Evolutionary conservation across 1,139 yeast species (phyloP).

Genomic region (Candida neerlandica): DNA sequence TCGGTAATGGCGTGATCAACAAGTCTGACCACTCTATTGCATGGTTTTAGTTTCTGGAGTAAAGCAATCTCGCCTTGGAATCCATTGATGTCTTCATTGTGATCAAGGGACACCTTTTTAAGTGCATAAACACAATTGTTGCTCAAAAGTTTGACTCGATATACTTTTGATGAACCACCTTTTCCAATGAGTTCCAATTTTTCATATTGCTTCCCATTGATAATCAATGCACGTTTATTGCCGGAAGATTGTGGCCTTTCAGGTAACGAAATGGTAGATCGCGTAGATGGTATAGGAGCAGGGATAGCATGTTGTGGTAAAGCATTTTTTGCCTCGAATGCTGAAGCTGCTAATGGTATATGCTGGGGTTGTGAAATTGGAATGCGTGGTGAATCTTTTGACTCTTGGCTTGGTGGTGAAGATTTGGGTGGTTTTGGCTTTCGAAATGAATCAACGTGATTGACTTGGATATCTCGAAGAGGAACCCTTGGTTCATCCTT

Average conservation of each 20-base stretch:
- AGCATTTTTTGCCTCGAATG: conserved; percentile 1
- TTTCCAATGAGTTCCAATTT: conserved; percentile 79
- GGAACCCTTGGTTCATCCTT: conserved; percentile 21
- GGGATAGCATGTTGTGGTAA: conserved; percentile 9
- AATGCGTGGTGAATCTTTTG: conserved; percentile 7
- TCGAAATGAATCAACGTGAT: conserved; percentile 18
- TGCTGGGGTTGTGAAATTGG: conserved; percentile 4
- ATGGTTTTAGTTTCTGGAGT: conserved; percentile 58
- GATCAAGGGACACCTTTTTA: conserved; percentile 80
- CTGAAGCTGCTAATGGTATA: background rate
- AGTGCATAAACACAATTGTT: conserved; percentile 70
- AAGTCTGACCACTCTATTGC: conserved; percentile 76
- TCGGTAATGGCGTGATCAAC: conserved; percentile 72
- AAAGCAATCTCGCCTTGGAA: conserved; percentile 91
- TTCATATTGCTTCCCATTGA: conserved; percentile 69
- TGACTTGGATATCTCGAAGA: conserved; percentile 16
- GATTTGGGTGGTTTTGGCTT: conserved; percentile 20
- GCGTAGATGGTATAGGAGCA: conserved; percentile 4
- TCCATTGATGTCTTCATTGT: conserved; percentile 74
- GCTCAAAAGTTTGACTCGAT: conserved; percentile 63
- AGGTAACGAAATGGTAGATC: conserved; percentile 5
- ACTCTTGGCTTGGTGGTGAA: conserved; percentile 3
- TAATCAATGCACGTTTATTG: conserved; percentile 32
- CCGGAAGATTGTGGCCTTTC: conserved; percentile 18
- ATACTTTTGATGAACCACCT: conserved; percentile 95